Conservation (phyloP, 2,329 filamentous ascomycete genomes). For the Zasmidium cellare region DNA sequence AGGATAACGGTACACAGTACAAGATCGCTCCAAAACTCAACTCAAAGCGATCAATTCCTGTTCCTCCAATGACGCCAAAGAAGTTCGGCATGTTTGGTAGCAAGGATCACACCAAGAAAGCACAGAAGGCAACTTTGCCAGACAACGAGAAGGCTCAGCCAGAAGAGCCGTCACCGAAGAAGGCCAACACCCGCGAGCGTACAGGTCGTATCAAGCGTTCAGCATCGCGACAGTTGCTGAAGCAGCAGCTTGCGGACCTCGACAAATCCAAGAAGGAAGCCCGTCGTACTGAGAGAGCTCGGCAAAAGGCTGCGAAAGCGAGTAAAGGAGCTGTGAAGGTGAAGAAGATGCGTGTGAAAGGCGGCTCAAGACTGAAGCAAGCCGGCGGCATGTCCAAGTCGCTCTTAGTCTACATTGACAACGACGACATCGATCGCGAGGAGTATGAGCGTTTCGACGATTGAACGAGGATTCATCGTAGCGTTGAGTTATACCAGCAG, state of each 20-base stretch:
- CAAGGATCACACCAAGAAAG: background rate
- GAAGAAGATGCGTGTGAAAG: constrained; percentile 4
- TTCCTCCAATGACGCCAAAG: constrained; percentile 4
- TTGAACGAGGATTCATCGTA: background rate
- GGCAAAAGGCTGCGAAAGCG: constrained; percentile 5
- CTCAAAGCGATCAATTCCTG: constrained; percentile 13
- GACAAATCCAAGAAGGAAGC: constrained; percentile 9
- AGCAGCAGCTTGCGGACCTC: constrained; percentile 1
- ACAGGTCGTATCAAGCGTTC: background rate
- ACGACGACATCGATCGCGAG: background rate
- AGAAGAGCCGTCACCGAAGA: background rate
- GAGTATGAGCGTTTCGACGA: constrained; percentile 4
- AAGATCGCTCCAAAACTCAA: constrained; percentile 16
- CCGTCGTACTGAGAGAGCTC: background rate
- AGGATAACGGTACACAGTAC: background rate
- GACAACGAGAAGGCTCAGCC: background rate
- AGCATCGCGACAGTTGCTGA: constrained; percentile 6
- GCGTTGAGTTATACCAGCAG: too few relatives aligned
- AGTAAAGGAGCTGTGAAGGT: background rate
- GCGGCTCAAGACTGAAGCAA: background rate
- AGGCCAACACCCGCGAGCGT: background rate
- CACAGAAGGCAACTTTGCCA: background rate
- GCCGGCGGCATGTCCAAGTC: background rate
- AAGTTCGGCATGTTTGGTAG: constrained; percentile 19
- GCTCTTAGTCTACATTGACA: background rate